These are phyloP conservation scores for Rhizopus microsporus DNA, from an alignment of 371 early-diverging fungal genomes.

Conservation along the genomic window DNA sequence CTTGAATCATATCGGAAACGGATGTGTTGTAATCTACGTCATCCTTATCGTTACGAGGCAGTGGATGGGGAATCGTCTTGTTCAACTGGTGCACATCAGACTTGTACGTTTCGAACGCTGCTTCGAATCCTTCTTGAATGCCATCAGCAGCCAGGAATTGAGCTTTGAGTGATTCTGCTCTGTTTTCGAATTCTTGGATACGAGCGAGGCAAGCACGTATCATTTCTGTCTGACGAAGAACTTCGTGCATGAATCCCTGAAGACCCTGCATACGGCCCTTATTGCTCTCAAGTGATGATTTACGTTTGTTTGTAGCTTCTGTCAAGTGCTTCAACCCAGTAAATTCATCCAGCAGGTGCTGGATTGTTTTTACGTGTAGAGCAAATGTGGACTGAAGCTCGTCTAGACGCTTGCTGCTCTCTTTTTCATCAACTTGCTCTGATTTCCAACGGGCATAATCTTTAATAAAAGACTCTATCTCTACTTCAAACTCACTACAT, in stretches of 20 bases:
- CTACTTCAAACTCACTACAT: conserved; percentile 19
- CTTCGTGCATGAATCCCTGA: conserved; percentile 15
- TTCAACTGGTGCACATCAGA: conserved; percentile 8
- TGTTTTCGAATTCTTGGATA: conserved; percentile 7
- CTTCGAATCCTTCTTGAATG: conserved; percentile 5
- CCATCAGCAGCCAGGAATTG: conserved; percentile 15
- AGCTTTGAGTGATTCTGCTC: conserved; percentile 21
- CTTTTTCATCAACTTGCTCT: not conserved
- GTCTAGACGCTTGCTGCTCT: not conserved
- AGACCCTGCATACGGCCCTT: conserved; percentile 7
- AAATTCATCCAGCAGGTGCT: not conserved
- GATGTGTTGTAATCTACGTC: conserved; percentile 26
- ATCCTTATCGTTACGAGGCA: conserved; percentile 8
- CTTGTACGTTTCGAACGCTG: conserved; percentile 8
- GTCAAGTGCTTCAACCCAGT: conserved; percentile 4
- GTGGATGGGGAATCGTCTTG: not conserved
- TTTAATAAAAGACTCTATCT: conserved; percentile 22
- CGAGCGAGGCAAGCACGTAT: conserved; percentile 5
- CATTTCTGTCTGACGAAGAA: conserved; percentile 10
- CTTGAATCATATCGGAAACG: conserved; percentile 30
- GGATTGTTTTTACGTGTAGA: not conserved
- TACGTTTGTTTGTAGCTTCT: conserved; percentile 10
- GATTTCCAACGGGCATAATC: conserved; percentile 26
- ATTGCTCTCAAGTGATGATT: conserved; percentile 2
- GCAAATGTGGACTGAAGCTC: not conserved